Percentiles rank a stretch among this genome's conserved stretches.
Evolutionary conservation across 345 rosid genomes (phyloP).

Genomic region (Syzygium aqueum): DNA sequence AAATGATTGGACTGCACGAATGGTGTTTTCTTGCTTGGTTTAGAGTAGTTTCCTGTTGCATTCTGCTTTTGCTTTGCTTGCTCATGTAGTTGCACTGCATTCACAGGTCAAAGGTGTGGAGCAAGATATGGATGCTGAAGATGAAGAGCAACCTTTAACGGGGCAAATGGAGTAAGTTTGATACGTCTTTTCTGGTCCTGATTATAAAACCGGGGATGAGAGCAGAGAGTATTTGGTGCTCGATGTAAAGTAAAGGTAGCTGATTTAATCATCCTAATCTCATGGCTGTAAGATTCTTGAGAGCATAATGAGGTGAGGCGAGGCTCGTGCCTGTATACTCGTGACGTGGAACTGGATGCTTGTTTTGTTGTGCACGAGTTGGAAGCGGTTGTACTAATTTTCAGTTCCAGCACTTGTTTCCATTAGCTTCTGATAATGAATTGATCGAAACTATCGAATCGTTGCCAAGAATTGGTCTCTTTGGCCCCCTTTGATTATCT

Average conservation of each 20-base stretch:
- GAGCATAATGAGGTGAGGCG: background rate
- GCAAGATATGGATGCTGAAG: slow-evolving; percentile 76
- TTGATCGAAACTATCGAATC: background rate
- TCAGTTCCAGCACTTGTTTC: background rate
- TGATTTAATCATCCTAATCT: background rate
- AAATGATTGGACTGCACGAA: background rate
- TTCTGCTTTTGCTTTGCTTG: background rate
- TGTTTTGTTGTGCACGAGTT: background rate
- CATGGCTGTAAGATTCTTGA: background rate
- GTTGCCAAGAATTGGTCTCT: background rate
- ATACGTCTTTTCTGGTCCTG: background rate
- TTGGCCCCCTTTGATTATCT: background rate
- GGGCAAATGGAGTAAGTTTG: slow-evolving; percentile 42
- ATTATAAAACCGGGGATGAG: background rate
- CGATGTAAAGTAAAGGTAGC: background rate
- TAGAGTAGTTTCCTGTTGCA: background rate
- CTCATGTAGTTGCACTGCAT: background rate
- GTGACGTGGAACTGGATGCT: background rate
- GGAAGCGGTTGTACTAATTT: background rate
- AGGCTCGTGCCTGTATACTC: background rate
- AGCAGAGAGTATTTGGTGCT: background rate
- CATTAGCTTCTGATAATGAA: background rate
- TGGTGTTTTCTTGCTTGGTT: background rate
- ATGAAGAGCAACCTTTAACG: slow-evolving; percentile 33
- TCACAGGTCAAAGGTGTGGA: slow-evolving; percentile 81